These are phyloP conservation scores for Leishmania tropica DNA, from an alignment of 208 protist species.

Conservation along the genomic window DNA sequence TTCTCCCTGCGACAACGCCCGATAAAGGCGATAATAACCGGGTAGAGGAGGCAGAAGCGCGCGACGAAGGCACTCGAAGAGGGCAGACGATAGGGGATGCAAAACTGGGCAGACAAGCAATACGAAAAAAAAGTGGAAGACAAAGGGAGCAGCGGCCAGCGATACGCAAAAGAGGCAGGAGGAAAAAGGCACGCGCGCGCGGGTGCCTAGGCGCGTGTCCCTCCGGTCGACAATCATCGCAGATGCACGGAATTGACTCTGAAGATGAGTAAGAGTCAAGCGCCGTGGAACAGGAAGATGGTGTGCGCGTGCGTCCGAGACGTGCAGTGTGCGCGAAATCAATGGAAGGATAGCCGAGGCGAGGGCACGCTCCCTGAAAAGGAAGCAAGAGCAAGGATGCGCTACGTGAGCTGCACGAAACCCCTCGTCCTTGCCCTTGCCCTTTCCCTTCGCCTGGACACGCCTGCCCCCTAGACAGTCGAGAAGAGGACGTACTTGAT, in stretches of 20 bases:
- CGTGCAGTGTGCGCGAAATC: neutral
- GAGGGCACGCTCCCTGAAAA: neutral
- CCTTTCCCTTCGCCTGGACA: neutral
- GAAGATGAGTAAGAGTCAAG: neutral
- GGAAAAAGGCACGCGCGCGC: neutral
- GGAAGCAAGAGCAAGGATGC: neutral
- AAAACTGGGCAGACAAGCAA: neutral
- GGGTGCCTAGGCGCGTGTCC: neutral
- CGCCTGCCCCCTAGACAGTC: constrained; percentile 31
- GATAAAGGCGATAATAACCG: neutral
- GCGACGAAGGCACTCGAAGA: neutral
- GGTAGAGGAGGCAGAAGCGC: neutral
- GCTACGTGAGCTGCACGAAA: neutral
- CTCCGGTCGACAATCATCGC: neutral
- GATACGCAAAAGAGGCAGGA: neutral
- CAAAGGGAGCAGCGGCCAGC: neutral
- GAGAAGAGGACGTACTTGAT: constrained; percentile 85
- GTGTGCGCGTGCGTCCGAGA: neutral
- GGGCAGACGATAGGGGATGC: neutral
- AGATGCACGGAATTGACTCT: neutral
- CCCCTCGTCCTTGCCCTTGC: neutral
- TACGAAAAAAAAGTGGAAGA: neutral
- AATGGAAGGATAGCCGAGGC: neutral
- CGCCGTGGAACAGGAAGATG: neutral
- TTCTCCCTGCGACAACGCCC: neutral